Evolutionary conservation across 441 rosid genomes (phyloP), one percentile per base, ranked within the genome.

Genomic region (Erodium chrysanthum): DNA sequence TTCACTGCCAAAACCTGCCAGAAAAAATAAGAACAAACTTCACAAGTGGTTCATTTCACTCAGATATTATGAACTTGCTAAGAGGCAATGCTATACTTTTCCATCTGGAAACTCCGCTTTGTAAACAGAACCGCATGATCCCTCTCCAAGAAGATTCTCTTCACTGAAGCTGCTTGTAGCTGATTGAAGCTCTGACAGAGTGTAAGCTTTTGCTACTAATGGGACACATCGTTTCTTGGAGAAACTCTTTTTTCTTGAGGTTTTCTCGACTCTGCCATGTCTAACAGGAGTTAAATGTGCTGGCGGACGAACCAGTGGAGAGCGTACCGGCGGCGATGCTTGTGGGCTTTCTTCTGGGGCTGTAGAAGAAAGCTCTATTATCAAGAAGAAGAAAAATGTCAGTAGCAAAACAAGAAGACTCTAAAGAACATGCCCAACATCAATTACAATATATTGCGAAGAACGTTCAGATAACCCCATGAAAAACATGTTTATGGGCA

Each of bases 71-170:
- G 42, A 37, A 37, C 1, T 23, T 59, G 60, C 14, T 42, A 68
- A 73, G 46, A 44, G 67, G 33, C 46, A 0, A 12, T n/a, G 35
- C 6, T 22, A 68, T 85, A 91, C 99, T 72, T 84, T 87, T 71
- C 92, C 95, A 77, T 87, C 87, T 5, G 87, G 84, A 65, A 86
- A 84, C 76, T 84, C 81, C 12, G 95, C 96, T 85, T 75, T 88
- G 86, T 91, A 90, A 70, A 91, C 90, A 77, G 96, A 81, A 75
- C 97, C 97, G 68, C 91, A 89, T 68, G 97, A 88, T 77, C 97
- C 99, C 73, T 84, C 84, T 70, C 92, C 92, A 52, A 91, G 83
- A 69, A 88, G 81, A 68, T 90, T 90, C 70, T 84, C 87, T 80
- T 86, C 84, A 68, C 89, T 81, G 78, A 95, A 95, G 80, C 68